Base-by-base conservation (phyloP, 306 rosid species). In the Cyclanthera cordifolia region DNA sequence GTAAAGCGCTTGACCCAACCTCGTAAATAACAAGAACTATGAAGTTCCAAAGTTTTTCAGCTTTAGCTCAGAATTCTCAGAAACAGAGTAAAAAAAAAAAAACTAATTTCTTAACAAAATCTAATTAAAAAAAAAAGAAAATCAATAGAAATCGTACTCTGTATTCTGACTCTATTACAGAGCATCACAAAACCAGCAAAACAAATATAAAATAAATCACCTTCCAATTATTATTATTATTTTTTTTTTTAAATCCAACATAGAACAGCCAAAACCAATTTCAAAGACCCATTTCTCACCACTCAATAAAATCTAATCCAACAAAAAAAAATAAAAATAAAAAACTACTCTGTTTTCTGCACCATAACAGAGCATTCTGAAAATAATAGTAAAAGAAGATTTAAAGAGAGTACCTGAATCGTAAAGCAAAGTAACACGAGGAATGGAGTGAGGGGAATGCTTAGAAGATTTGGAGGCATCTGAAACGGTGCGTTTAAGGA, bases 351-450 rank as follows among this genome's bases (percentile, higher is more conserved):
- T n/a, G n/a, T n/a, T n/a, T n/a, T n/a, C n/a, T n/a, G n/a, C 6
- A 4, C 3, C 13, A 57, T 53, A 72, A 55, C 15, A 37, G 47
- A 45, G 51, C 51, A 39, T 21, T 45, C 39, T 37, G 30, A n/a
- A 39, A 67, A 57, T 51, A 15, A 8, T 0, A 32, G 5, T 0
- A 32, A 32, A 32, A 32, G 23, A 53, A 25, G 6, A 43, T 25
- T 24, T 16, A 11, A 11, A 43, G 28, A 12, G 15, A 39, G 41
- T 70, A 89, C 97, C 97, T 84, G 96, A 88, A 74, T 91, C 95
- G 79, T 87, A 85, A 72, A 92, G 96, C 27, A 92, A 88, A 77
- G 96, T 87, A 73, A 95, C 75, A 65, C 97, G 96, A 85, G 97
- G 97, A 67, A 92, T 85, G 76, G 89, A 74, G 82, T 82, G 84